phyloP scores from a whole-genome alignment of 2,329 filamentous ascomycete genomes.

The Grosmannia serpens region DNA sequence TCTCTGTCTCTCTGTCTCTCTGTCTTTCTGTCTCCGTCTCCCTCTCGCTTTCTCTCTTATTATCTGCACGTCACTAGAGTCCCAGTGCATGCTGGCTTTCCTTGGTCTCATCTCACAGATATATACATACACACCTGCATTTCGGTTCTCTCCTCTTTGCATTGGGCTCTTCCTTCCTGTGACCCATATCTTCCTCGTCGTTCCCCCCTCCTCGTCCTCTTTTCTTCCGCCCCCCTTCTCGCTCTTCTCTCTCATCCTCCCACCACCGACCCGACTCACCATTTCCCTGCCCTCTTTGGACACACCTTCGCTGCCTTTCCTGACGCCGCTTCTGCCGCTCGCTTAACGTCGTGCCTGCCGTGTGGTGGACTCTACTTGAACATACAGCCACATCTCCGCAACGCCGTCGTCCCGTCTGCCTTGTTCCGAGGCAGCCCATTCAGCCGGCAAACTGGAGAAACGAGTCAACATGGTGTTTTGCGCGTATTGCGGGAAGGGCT shows the following conservation, averaged over 20 bases:
- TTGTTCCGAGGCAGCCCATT: not conserved
- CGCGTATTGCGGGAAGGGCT: slow-evolving; percentile 41
- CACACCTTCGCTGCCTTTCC: not conserved
- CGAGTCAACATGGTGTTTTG: slow-evolving; percentile 31
- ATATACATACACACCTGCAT: not conserved
- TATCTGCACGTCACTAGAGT: not conserved
- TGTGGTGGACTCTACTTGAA: not conserved
- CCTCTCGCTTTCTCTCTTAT: too few relatives aligned
- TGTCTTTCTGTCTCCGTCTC: not conserved
- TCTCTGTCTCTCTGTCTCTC: too few relatives aligned
- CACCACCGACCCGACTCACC: not conserved
- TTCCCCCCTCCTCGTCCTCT: not conserved
- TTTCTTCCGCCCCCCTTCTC: not conserved
- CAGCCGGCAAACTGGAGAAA: not conserved
- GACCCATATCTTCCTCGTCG: not conserved
- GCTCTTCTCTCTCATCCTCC: slow-evolving; percentile 2
- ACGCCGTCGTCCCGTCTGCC: not conserved
- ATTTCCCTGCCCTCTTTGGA: not conserved
- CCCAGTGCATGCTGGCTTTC: not conserved
- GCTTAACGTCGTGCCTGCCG: not conserved
- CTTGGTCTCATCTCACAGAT: not conserved
- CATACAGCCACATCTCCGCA: not conserved
- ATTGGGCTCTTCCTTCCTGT: not conserved
- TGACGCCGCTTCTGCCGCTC: not conserved
- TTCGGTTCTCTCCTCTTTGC: not conserved